These are phyloP conservation scores for Zangia roseola DNA, from an alignment of 768 basidiomycete species.

Conservation along the genomic window DNA sequence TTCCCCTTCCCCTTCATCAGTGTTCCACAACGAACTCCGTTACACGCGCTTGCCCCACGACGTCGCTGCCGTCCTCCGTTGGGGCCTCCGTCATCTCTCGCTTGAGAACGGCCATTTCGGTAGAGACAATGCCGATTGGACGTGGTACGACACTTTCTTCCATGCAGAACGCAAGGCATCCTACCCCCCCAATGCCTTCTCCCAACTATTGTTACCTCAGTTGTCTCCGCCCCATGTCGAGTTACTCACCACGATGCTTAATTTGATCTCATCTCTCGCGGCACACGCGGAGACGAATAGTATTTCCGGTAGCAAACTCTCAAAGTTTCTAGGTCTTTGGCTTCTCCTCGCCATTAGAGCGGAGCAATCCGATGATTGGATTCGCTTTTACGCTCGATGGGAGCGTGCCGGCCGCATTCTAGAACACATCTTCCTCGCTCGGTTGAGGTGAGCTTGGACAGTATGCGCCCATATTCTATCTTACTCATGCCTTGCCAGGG, in stretches of 20 bases:
- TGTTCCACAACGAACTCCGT: slow-evolving; percentile 65
- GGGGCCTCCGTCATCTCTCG: slow-evolving; percentile 74
- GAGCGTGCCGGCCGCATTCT: slow-evolving; percentile 68
- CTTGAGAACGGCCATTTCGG: slow-evolving; percentile 62
- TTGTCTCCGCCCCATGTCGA: slow-evolving; percentile 58
- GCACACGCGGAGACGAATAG: slow-evolving; percentile 71
- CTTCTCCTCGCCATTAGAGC: slow-evolving; percentile 51
- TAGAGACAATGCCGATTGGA: slow-evolving; percentile 48
- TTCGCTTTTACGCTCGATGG: slow-evolving; percentile 70
- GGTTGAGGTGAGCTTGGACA: slow-evolving; percentile 53
- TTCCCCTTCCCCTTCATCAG: slow-evolving; percentile 42
- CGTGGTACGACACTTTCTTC: slow-evolving; percentile 69
- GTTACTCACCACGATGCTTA: slow-evolving; percentile 55
- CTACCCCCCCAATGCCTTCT: slow-evolving; percentile 66
- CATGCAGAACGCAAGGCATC: slow-evolving; percentile 54
- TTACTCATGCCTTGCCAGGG: slow-evolving; percentile 37
- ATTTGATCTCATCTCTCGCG: slow-evolving; percentile 67
- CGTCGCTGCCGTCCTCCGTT: slow-evolving; percentile 76
- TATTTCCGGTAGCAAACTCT: slow-evolving; percentile 74
- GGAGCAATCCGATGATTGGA: slow-evolving; percentile 56
- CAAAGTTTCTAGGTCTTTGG: slow-evolving; percentile 75
- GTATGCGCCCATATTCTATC: not conserved
- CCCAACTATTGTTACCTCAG: slow-evolving; percentile 56
- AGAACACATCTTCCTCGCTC: slow-evolving; percentile 74
- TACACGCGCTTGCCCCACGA: slow-evolving; percentile 72